phyloP scores from a whole-genome alignment of 805 yeast species.

The Saccharomycopsis fodiens region DNA sequence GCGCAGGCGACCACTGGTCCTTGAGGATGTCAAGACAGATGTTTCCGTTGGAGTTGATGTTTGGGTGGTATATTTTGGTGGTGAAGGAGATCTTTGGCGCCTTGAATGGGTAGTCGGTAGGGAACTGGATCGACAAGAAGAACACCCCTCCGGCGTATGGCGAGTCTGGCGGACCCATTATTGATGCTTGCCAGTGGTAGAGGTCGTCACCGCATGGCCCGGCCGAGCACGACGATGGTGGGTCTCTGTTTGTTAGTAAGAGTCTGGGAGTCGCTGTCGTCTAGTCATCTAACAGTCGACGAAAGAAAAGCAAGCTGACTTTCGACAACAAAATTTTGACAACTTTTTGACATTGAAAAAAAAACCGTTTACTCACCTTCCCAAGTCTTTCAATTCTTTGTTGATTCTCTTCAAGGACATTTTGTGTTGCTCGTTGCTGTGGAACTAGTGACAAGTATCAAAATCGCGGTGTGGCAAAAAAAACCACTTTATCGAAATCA shows the following conservation, averaged over 20 bases:
- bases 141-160: constrained; percentile 89
- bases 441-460: not conserved
- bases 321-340: too few relatives aligned
- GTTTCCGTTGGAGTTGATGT: constrained; percentile 91
- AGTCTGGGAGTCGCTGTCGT: constrained; percentile 1
- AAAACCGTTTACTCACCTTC: constrained; percentile 80
- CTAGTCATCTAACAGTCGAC: not conserved
- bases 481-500: not conserved
- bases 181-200: constrained; percentile 99
- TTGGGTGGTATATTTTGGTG: constrained; percentile 95
- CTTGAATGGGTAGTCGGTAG: constrained; percentile 98
- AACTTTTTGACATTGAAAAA: too few relatives aligned
- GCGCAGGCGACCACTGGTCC: constrained; percentile 99
- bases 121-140: constrained; percentile 93
- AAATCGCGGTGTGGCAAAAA: not conserved
- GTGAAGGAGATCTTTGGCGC: constrained; percentile 94
- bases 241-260: constrained; percentile 55
- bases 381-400: constrained; percentile 91
- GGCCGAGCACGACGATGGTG: constrained; percentile 97
- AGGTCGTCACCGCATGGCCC: constrained; percentile 98
- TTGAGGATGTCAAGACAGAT: constrained; percentile 94
- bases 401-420: constrained; percentile 95
- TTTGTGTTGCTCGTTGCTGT: constrained; percentile 8
- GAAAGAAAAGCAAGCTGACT: constrained; percentile 3
- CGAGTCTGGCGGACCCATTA: constrained; percentile 97